phyloP scores from a whole-genome alignment of 345 rosid species.

The Populus ilicifolia region DNA sequence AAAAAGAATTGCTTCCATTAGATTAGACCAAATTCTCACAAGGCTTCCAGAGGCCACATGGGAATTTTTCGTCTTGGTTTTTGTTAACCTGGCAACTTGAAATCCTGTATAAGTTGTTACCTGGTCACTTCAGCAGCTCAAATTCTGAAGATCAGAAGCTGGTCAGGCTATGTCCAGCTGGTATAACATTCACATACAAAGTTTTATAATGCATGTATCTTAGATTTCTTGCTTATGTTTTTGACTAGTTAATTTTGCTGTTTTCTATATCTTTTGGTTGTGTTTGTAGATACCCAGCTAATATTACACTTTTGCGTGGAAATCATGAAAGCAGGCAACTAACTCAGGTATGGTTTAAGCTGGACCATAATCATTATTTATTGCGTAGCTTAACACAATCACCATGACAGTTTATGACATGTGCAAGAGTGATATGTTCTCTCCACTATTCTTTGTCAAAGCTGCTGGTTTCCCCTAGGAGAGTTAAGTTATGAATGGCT shows the following conservation, averaged over 20 bases:
- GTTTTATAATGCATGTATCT: not conserved
- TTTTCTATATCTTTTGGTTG: not conserved
- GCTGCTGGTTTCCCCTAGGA: not conserved
- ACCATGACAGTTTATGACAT: not conserved
- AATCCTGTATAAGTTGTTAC: not conserved
- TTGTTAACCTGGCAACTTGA: not conserved
- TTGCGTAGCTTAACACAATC: too few relatives aligned
- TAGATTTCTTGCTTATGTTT: constrained; percentile 4
- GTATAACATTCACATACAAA: not conserved
- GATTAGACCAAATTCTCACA: not conserved
- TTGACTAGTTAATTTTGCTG: not conserved
- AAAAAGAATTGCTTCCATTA: not conserved
- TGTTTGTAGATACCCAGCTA: constrained; percentile 78
- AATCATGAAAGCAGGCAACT: constrained; percentile 99
- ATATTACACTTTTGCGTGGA: constrained; percentile 97
- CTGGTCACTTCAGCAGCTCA: not conserved
- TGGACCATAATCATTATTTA: not conserved
- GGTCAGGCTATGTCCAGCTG: not conserved
- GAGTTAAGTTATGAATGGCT: not conserved
- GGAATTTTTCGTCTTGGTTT: not conserved
- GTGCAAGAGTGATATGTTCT: not conserved
- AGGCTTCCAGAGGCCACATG: not conserved
- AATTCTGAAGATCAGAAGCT: not conserved
- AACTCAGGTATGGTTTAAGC: constrained; percentile 69
- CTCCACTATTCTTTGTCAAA: not conserved